Percentiles rank a stretch among this genome's conserved stretches.
These are phyloP conservation scores for Nakazawaea peltata DNA, from an alignment of 805 yeast genomes.

Conservation along the genomic window DNA sequence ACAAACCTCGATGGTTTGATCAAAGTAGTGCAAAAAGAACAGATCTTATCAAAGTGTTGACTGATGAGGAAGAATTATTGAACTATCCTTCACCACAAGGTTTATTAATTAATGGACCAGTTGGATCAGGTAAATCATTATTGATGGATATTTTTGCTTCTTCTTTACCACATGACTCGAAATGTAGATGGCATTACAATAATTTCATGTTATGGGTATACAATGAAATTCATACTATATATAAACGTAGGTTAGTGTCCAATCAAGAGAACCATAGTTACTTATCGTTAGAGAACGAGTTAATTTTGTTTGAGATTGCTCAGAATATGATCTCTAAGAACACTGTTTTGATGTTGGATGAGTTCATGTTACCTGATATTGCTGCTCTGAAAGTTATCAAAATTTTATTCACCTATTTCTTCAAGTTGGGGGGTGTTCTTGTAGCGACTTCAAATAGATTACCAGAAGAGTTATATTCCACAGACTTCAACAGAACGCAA, in stretches of 20 bases:
- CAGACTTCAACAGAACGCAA: constrained; percentile 50
- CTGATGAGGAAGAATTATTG: constrained; percentile 53
- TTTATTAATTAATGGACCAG: constrained; percentile 53
- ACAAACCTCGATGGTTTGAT: constrained; percentile 22
- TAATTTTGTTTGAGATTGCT: constrained; percentile 58
- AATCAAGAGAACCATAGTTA: constrained; percentile 24
- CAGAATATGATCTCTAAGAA: constrained; percentile 49
- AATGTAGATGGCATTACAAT: constrained; percentile 65
- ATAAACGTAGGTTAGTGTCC: constrained; percentile 29
- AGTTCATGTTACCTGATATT: constrained; percentile 70
- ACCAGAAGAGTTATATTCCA: constrained; percentile 65
- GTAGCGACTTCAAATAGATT: constrained; percentile 68
- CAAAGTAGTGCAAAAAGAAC: constrained; percentile 13
- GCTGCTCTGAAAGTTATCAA: constrained; percentile 66
- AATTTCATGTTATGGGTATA: constrained; percentile 65
- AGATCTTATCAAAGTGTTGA: constrained; percentile 40
- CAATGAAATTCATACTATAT: constrained; percentile 49
- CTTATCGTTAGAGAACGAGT: constrained; percentile 48
- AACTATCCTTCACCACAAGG: constrained; percentile 59
- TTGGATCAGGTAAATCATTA: constrained; percentile 72
- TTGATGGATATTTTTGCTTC: constrained; percentile 65
- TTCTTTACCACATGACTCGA: constrained; percentile 53
- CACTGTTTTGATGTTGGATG: constrained; percentile 59
- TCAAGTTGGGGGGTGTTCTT: constrained; percentile 66
- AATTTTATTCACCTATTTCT: constrained; percentile 57